These are phyloP conservation scores for Fusarium siculi DNA, from an alignment of 2,329 filamentous ascomycete species.

Conservation along the genomic window DNA sequence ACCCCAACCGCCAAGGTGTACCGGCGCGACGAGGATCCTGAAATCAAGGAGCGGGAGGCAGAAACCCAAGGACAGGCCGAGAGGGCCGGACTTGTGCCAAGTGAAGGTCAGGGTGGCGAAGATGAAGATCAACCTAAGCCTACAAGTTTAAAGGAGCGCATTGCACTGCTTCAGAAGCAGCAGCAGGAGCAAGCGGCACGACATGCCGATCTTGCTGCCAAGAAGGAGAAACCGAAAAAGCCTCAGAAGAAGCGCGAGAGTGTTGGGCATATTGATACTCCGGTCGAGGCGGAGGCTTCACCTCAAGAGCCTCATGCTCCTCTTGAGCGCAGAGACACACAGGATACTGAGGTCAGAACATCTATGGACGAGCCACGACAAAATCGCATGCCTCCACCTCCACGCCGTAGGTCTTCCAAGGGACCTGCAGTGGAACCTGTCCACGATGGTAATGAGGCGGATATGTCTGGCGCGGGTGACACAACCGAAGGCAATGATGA, in stretches of 20 bases:
- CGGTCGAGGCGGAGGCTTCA: constrained; percentile 46
- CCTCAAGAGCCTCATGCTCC: constrained; percentile 40
- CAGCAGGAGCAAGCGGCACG: constrained; percentile 89
- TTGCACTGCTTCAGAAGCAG: constrained; percentile 92
- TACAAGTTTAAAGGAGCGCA: constrained; percentile 92
- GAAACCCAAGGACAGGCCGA: constrained; percentile 75
- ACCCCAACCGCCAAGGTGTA: constrained; percentile 80
- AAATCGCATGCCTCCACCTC: constrained; percentile 53
- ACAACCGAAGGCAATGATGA: constrained; percentile 71
- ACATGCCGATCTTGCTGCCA: constrained; percentile 79
- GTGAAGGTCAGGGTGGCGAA: constrained; percentile 59
- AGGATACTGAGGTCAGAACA: constrained; percentile 58
- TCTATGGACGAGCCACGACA: constrained; percentile 60
- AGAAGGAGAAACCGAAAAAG: constrained; percentile 89
- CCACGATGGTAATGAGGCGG: constrained; percentile 72
- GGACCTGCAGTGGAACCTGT: constrained; percentile 55
- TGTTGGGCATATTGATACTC: constrained; percentile 43
- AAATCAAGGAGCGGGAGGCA: constrained; percentile 71
- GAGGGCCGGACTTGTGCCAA: constrained; percentile 69
- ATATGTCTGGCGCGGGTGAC: constrained; percentile 72
- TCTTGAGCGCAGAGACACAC: constrained; percentile 60
- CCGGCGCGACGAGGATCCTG: constrained; percentile 86
- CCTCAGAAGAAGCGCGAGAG: constrained; percentile 74
- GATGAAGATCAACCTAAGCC: constrained; percentile 89
- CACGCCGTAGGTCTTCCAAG: constrained; percentile 65